Conservation (phyloP, 805 yeast species). For the Metschnikowia corniflorae region DNA sequence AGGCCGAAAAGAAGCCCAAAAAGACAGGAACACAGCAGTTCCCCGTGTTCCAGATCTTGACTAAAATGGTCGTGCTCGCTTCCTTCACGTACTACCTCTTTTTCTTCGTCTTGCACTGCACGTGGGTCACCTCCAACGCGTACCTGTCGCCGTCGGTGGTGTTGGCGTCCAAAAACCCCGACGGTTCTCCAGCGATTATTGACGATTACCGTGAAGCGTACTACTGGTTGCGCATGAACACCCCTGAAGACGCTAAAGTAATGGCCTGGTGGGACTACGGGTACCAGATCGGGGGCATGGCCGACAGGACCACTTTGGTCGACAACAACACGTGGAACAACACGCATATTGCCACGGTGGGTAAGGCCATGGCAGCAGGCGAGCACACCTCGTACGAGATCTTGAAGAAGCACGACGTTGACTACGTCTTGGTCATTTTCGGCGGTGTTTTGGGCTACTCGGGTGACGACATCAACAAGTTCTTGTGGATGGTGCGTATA, state of each 20-base stretch:
- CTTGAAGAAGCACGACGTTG: conserved; percentile 88
- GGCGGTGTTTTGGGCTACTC: conserved; percentile 93
- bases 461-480: conserved; percentile 96
- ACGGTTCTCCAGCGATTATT: conserved; percentile 79
- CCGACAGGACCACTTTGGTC: conserved; percentile 95
- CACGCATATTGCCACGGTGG: conserved; percentile 98
- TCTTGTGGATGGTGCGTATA: conserved; percentile 97
- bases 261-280: conserved; percentile 99
- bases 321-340: conserved; percentile 99
- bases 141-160: conserved; percentile 98
- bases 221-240: conserved; percentile 98
- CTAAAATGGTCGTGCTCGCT: conserved; percentile 60
- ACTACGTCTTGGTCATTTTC: conserved; percentile 86
- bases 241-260: conserved; percentile 91
- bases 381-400: conserved; percentile 89
- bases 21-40: conserved; percentile 10
- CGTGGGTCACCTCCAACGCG: conserved; percentile 95
- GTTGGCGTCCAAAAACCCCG: conserved; percentile 74
- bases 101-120: conserved; percentile 88
- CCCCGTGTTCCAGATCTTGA: conserved; percentile 37
- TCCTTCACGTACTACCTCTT: conserved; percentile 72
- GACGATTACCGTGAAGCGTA: conserved; percentile 99
- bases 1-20: conserved; percentile 5
- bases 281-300: conserved; percentile 99
- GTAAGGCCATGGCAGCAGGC: conserved; percentile 91